Percentiles rank a stretch among this genome's conserved stretches.
Conservation (phyloP, 1,284 basidiomycete species). For the Inonotus obliquus region DNA sequence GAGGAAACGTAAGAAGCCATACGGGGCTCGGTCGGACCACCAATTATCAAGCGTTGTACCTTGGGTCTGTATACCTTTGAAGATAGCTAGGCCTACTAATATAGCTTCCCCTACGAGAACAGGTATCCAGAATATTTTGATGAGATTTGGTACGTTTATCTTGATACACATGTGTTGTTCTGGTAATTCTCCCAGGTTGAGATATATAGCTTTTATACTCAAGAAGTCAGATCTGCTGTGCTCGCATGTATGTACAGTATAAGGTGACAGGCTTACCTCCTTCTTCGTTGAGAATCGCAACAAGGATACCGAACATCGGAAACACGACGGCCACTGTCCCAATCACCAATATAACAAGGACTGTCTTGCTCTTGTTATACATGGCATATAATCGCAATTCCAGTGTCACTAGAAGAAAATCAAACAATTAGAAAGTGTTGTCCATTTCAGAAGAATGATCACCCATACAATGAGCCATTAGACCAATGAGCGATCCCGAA, state of each 20-base stretch:
- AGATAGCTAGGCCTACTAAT: neutral
- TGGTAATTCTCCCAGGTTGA: neutral
- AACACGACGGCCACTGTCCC: neutral
- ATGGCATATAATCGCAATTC: conserved; percentile 4
- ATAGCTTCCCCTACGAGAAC: conserved; percentile 1
- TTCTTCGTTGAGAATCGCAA: neutral
- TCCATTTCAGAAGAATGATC: neutral
- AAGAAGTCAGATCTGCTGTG: neutral
- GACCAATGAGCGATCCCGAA: neutral
- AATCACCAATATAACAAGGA: neutral
- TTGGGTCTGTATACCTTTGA: neutral
- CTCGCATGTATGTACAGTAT: neutral
- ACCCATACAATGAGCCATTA: conserved; percentile 1
- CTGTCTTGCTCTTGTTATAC: neutral
- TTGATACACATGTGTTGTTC: neutral
- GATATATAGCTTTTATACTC: neutral
- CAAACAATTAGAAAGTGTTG: neutral
- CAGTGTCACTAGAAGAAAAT: conserved; percentile 4
- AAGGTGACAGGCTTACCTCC: neutral
- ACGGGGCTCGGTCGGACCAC: neutral
- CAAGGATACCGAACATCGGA: neutral
- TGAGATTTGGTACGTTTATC: neutral
- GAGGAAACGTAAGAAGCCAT: conserved; percentile 1
- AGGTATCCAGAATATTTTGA: conserved; percentile 9
- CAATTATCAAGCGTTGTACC: neutral